These are phyloP conservation scores for Monosporascus sp. DNA, from an alignment of 2,329 filamentous ascomycete species.

Conservation along the genomic window DNA sequence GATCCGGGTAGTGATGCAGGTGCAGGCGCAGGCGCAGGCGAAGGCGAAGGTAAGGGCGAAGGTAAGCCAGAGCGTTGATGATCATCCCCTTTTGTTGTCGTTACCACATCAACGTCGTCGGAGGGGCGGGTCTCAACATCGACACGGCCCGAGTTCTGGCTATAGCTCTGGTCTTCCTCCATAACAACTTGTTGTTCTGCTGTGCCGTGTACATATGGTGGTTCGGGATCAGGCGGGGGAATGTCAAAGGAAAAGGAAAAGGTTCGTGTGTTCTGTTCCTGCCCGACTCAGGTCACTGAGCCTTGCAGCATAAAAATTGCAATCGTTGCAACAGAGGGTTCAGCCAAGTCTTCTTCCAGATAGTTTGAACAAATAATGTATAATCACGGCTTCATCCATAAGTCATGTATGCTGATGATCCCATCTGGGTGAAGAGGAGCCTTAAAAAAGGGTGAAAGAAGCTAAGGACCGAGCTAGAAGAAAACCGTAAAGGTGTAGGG, in stretches of 20 bases:
- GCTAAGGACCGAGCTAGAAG: no score
- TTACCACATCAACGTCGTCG: not conserved
- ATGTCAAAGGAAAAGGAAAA: not conserved
- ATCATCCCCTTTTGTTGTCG: not conserved
- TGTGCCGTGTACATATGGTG: not conserved
- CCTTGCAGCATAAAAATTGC: no score
- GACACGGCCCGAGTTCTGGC: not conserved
- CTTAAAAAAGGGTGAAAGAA: no score
- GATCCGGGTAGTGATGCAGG: not conserved
- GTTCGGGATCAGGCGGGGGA: not conserved
- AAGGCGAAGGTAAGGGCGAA: not conserved
- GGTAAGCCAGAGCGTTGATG: not conserved
- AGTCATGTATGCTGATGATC: no score
- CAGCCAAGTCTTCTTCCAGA: no score
- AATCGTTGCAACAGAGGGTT: no score
- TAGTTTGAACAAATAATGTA: no score
- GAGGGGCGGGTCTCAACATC: not conserved
- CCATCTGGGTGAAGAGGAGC: no score
- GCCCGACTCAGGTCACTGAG: no score
- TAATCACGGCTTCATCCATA: no score
- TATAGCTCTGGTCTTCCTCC: constrained; percentile 10
- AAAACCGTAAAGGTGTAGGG: no score
- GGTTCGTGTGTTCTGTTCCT: not conserved
- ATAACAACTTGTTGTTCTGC: constrained; percentile 3
- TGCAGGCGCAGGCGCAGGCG: not conserved